Conservation (phyloP, 805 yeast genomes). For the Wickerhamiella vanderwaltii region DNA sequence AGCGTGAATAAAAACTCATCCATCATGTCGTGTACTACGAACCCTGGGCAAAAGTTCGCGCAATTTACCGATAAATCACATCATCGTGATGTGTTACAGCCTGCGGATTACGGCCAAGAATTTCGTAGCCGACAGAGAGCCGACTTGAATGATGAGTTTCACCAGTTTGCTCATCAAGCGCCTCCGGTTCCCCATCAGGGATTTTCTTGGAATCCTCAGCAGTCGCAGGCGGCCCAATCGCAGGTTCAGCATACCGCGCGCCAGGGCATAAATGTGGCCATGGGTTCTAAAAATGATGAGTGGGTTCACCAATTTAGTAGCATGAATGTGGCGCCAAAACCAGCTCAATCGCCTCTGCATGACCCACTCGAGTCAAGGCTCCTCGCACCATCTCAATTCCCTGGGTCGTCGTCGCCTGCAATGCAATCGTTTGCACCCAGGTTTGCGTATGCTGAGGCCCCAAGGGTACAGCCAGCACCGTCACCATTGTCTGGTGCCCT, state of each 20-base stretch:
- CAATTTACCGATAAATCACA: not conserved
- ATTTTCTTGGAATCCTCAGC: not conserved
- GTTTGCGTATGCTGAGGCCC: slow-evolving; percentile 1
- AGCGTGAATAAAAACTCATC: too few species aligned
- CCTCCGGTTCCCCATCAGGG: not conserved
- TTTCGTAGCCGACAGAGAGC: not conserved
- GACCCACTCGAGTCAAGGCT: not conserved
- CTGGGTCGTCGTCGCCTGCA: not conserved
- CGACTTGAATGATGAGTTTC: not conserved
- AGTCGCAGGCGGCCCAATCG: not conserved
- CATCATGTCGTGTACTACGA: slow-evolving; percentile 8
- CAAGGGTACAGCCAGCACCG: slow-evolving; percentile 4
- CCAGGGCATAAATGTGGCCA: not conserved
- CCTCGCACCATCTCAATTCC: not conserved
- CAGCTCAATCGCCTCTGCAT: not conserved
- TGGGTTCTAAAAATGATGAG: not conserved
- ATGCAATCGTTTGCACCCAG: slow-evolving; percentile 6
- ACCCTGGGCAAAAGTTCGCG: not conserved
- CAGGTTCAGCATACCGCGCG: not conserved
- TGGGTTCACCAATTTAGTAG: slow-evolving; percentile 10
- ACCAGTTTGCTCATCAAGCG: not conserved
- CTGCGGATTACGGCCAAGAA: not conserved
- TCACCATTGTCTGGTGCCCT: slow-evolving; percentile 9
- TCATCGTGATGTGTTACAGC: not conserved
- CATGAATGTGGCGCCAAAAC: slow-evolving; percentile 2